Percentiles rank a stretch among this genome's conserved stretches.
Evolutionary conservation across 169 alveolate genomes (phyloP).

Genomic region (Cryptosporidium ubiquitum): DNA sequence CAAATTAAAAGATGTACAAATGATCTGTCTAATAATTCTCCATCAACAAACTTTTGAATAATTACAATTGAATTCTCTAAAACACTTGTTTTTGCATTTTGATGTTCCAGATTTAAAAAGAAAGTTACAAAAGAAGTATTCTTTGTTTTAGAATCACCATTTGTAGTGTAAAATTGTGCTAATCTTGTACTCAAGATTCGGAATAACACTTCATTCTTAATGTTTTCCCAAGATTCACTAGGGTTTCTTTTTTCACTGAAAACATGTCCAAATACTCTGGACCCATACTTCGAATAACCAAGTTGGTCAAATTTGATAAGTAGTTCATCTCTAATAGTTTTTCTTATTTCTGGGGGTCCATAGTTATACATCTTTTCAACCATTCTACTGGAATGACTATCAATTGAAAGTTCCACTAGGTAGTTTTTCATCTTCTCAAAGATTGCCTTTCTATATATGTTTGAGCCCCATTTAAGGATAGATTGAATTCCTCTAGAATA

Average conservation of each 20-base stretch:
- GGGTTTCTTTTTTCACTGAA: constrained; percentile 68
- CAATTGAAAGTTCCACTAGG: constrained; percentile 30
- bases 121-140: not conserved
- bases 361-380: constrained; percentile 66
- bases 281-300: constrained; percentile 51
- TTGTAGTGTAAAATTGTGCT: constrained; percentile 8
- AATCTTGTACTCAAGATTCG: constrained; percentile 37
- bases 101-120: not conserved
- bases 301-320: constrained; percentile 52
- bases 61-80: constrained; percentile 26
- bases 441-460: constrained; percentile 14
- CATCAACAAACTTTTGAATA: constrained; percentile 63
- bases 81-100: constrained; percentile 43
- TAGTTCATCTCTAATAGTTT: constrained; percentile 17
- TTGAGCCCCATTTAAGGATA: constrained; percentile 59
- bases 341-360: constrained; percentile 49
- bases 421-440: constrained; percentile 63
- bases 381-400: constrained; percentile 56
- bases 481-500: constrained; percentile 71
- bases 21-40: constrained; percentile 41
- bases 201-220: constrained; percentile 33
- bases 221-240: constrained; percentile 39
- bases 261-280: constrained; percentile 45
- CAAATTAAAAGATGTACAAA: constrained; percentile 66
- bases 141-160: not conserved